These are phyloP conservation scores for Caryopteris hybrid DNA, from an alignment of 305 asterid genomes.

Conservation along the genomic window DNA sequence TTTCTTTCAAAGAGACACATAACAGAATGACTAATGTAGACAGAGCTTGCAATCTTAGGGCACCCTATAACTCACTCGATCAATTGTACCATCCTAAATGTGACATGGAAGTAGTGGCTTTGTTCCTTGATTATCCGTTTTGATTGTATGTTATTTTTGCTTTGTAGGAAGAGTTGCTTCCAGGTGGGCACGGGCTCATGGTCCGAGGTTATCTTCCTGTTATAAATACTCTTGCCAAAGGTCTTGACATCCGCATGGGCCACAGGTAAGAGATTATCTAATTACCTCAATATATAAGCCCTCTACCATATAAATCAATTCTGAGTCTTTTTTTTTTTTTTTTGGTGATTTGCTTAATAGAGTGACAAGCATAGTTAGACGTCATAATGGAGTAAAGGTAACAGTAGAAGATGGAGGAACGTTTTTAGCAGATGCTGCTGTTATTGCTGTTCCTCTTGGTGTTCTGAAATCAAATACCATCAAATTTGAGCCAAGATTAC, in stretches of 20 bases:
- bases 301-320: neutral
- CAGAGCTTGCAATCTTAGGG: neutral
- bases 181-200: slow-evolving; percentile 98
- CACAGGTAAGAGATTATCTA: slow-evolving; percentile 51
- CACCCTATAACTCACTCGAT: neutral
- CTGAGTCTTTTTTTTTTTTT: neutral
- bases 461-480: slow-evolving; percentile 72
- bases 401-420: slow-evolving; percentile 81
- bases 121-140: neutral
- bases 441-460: slow-evolving; percentile 87
- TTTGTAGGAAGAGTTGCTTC: slow-evolving; percentile 81
- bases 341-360: slow-evolving; percentile 28
- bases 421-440: slow-evolving; percentile 93
- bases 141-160: slow-evolving; percentile 6
- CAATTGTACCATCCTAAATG: neutral
- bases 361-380: slow-evolving; percentile 70
- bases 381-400: slow-evolving; percentile 75
- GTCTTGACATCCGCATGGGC: slow-evolving; percentile 83
- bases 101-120: neutral
- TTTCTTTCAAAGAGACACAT: neutral
- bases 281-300: neutral
- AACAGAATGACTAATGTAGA: neutral
- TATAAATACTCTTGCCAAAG: slow-evolving; percentile 85
- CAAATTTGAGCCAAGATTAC: slow-evolving; percentile 82
- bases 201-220: slow-evolving; percentile 96